Evolutionary conservation across 768 basidiomycete genomes (phyloP), one percentile per base, ranked within the genome.

Genomic region (Termitomyces titanicus): DNA sequence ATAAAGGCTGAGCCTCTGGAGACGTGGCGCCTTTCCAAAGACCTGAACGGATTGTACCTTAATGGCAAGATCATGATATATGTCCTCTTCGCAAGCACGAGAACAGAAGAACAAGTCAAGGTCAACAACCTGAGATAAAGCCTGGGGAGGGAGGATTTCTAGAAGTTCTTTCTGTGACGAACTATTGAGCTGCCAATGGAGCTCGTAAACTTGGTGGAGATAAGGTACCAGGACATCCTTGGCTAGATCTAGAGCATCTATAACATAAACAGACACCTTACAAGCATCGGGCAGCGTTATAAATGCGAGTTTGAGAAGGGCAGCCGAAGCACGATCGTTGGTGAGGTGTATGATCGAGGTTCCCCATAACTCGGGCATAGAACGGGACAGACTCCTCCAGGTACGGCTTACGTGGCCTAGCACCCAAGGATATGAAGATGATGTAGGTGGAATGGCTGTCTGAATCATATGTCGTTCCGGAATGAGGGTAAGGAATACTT

Each of bases 321-420:
- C 17, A 27, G 25, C 15, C 9, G 43, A 10, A 2, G 9, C 27
- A 15, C 43, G 11, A 7, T 27, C n/a, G 25, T 44, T 8, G 24
- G 25, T n/a, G 24, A 43, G 24, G 17, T 27, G 17, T 2, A 27
- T 15, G 10, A 25, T 43, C 31, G 47, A 13, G 15, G 47, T 31
- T 12, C 47, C 33, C 51, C 51, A 52, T 29, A 52, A n/a, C 3
- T 34, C 40, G 12, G 33, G 20, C 29, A 52, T 42, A 4, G 51
- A 52, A 18, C 51, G 51, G 15, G 51, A 52, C 20, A 52, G 12
- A 17, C 8, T 18, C 29, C 51, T 40, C 51, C 51, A 52, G 40
- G 51, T 7, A 22, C 31, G 15, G 22, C 33, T 43, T 44, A 52
- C 51, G 17, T 51, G 51, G 7, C 51, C 51, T 43, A 51, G 18